phyloP scores from a whole-genome alignment of 176 grass and related monocot species.

The Dendrocalamus sinicus region DNA sequence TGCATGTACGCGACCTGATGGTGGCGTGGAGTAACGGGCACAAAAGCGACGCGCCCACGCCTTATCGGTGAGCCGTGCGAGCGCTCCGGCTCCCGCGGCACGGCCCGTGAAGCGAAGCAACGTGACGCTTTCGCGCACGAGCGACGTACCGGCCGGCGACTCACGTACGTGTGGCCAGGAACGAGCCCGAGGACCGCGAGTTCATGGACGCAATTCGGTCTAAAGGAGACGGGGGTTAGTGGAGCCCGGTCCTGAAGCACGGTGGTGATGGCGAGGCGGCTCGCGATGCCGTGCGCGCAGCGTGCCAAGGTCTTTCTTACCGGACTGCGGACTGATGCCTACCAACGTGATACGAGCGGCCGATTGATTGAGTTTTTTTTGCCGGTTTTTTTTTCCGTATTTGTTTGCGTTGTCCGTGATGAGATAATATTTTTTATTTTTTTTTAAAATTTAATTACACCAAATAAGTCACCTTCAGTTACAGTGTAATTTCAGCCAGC shows the following conservation, averaged over 20 bases:
- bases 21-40: neutral
- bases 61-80: neutral
- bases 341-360: neutral
- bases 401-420: too few species aligned
- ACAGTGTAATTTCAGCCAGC: too few species aligned
- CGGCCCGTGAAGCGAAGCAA: conserved; percentile 6
- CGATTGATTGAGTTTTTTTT: too few species aligned
- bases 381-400: too few species aligned
- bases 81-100: neutral
- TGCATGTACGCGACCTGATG: neutral
- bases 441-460: too few species aligned
- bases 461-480: too few species aligned
- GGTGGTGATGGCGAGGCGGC: neutral
- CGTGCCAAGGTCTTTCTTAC: neutral
- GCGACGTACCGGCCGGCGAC: neutral
- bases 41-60: conserved; percentile 14
- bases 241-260: too few species aligned
- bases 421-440: too few species aligned
- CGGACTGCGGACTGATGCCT: neutral
- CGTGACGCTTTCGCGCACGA: neutral
- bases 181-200: neutral
- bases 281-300: neutral
- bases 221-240: neutral
- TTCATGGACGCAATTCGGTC: neutral
- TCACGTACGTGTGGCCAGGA: neutral